A percentile compares a stretch with the other conserved stretches of the same genome.
Evolutionary conservation across 1,284 basidiomycete species (phyloP).

Genomic region (Rhodotorula glutinis): DNA sequence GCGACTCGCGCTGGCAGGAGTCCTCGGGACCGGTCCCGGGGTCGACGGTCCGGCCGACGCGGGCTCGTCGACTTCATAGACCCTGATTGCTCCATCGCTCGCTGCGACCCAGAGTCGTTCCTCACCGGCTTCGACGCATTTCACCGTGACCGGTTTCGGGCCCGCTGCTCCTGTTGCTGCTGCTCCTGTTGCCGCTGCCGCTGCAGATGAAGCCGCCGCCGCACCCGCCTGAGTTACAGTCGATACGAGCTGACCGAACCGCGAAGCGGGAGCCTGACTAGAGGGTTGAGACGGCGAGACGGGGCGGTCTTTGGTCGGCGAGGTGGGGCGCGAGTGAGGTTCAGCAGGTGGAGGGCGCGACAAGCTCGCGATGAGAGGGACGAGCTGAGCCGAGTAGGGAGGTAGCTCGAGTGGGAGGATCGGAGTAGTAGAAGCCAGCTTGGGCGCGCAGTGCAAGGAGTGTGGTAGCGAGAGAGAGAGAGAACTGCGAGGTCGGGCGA

Average conservation of each 20-base stretch:
- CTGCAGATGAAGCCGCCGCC: neutral
- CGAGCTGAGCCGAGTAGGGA: constrained; percentile 29
- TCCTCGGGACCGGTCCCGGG: neutral
- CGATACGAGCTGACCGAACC: constrained; percentile 16
- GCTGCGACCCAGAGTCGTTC: constrained; percentile 31
- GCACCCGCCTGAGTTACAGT: constrained; percentile 10
- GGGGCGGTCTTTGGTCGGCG: constrained; percentile 6
- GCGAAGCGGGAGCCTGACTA: neutral
- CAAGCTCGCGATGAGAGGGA: constrained; percentile 24
- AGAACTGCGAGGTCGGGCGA: too few species aligned
- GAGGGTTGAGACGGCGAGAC: constrained; percentile 11
- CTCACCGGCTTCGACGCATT: constrained; percentile 27
- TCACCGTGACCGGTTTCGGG: constrained; percentile 2
- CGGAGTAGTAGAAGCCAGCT: constrained; percentile 14
- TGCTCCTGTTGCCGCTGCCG: neutral
- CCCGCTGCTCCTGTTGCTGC: neutral
- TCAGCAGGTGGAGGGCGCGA: neutral
- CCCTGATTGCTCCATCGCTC: constrained; percentile 27
- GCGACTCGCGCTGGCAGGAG: too few species aligned
- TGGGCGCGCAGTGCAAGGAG: neutral
- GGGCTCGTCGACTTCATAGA: constrained; percentile 31
- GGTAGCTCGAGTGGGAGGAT: constrained; percentile 35
- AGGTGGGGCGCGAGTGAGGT: constrained; percentile 17
- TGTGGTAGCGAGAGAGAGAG: too few species aligned
- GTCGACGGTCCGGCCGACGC: neutral